Base-by-base conservation (phyloP, 2,329 filamentous ascomycete genomes). In the Volutella citrinella region DNA sequence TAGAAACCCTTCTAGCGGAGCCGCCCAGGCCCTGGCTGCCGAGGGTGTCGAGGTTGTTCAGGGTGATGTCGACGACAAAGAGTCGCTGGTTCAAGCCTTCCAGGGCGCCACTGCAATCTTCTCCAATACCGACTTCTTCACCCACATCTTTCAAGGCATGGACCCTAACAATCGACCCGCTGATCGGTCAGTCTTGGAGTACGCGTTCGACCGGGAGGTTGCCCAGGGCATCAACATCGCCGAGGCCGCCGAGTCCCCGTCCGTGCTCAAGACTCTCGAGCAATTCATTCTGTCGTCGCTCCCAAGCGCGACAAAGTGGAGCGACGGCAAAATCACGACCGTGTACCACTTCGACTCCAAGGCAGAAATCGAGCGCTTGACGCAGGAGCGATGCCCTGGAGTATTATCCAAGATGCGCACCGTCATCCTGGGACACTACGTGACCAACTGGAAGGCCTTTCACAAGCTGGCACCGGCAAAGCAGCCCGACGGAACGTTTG, bases 271-370 rank as follows among this genome's bases (percentile, higher is more conserved):
- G 5, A 46, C 42, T 5, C 39, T 57, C n/a, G 33, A 32, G 19
- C 23, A n/a, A 4, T 67, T 73, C 41, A 46, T 74, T 8, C 65
- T 57, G 5, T 74, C 69, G 34, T 70, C 68, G 2, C 49, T 76
- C 41, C 69, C 66, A 42, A 54, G 70, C 45, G 69, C 64, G 1
- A 40, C 31, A 8, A 63, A 61, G 27, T 67, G 61, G 39, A 74
- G 66, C 36, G 49, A 52, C 3, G 70, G 69, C 1, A 54, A 48
- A 27, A 64, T 64, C 42, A 56, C 48, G 9, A 60, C 70, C 42
- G 41, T 72, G 25, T 74, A 71, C 39, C 66, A 71, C 45, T 70
- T 64, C 34, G 69, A 75, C 49, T 48, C 63, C 10, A 75, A 75
- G 51, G 71, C 71, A 2, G 66, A 69, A 19, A 53, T 68, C 10